A percentile compares a stretch with the other conserved stretches of the same genome.
Evolutionary conservation across 129 eudicot species (phyloP).

Genomic region (Chrysanthemum lavandulifolium): DNA sequence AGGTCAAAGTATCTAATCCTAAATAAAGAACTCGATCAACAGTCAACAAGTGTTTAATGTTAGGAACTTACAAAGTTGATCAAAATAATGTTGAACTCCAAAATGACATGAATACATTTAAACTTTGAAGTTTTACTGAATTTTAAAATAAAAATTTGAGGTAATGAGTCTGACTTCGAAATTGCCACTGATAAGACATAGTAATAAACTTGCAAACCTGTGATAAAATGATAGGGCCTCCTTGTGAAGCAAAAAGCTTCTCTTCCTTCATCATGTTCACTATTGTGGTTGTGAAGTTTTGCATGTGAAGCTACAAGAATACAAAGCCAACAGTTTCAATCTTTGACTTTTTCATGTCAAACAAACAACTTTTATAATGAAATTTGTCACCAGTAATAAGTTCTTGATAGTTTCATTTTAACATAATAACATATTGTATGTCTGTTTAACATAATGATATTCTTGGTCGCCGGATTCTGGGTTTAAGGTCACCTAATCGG

Average conservation of each 20-base stretch:
- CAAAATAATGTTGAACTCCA: not conserved
- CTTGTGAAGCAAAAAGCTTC: slow-evolving; percentile 80
- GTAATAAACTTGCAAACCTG: slow-evolving; percentile 50
- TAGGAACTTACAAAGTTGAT: not conserved
- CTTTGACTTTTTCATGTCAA: slow-evolving; percentile 16
- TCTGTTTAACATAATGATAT: too few relatives aligned
- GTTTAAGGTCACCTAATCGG: too few relatives aligned
- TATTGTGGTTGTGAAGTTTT: slow-evolving; percentile 69
- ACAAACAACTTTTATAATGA: not conserved
- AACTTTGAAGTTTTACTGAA: not conserved
- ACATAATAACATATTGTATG: not conserved
- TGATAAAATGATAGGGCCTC: slow-evolving; percentile 87
- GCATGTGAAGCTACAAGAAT: slow-evolving; percentile 50
- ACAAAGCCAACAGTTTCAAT: slow-evolving; percentile 1
- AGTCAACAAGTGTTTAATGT: not conserved
- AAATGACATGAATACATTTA: slow-evolving; percentile 7
- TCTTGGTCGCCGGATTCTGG: too few relatives aligned
- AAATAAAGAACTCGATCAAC: not conserved
- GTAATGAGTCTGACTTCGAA: not conserved
- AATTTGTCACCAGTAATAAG: not conserved
- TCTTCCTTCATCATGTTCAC: slow-evolving; percentile 79
- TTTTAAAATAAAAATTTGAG: not conserved
- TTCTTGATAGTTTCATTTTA: not conserved
- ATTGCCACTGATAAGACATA: not conserved
- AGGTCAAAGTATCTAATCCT: not conserved